Conservation (phyloP, 306 rosid species). For the Purshia tridentata region DNA sequence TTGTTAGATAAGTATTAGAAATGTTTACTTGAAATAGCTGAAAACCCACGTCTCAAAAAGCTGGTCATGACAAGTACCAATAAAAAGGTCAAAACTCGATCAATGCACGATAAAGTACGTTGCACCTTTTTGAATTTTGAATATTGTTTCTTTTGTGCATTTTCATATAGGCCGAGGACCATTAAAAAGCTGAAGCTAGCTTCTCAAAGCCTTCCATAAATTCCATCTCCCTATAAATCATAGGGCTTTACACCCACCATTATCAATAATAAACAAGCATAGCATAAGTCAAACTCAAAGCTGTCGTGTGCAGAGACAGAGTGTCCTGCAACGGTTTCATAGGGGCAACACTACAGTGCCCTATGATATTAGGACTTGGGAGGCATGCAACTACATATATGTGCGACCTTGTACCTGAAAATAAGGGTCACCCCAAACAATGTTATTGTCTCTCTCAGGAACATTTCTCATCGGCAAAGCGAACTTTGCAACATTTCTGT, state of each 20-base stretch:
- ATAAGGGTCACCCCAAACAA: slow-evolving; percentile 14
- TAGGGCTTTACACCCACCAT: background rate
- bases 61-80: slow-evolving; percentile 47
- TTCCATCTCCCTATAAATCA: background rate
- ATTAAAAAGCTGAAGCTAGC: background rate
- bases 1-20: too few species aligned
- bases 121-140: slow-evolving; percentile 11
- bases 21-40: background rate
- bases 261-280: background rate
- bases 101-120: slow-evolving; percentile 29
- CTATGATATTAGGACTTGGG: background rate
- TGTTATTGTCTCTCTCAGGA: slow-evolving; percentile 5
- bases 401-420: slow-evolving; percentile 19
- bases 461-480: background rate
- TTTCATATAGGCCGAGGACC: too few species aligned
- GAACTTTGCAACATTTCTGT: too few species aligned
- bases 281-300: slow-evolving; percentile 12
- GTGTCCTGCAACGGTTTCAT: slow-evolving; percentile 6
- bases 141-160: slow-evolving; percentile 16
- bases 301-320: background rate
- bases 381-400: too few species aligned
- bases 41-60: slow-evolving; percentile 45
- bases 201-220: background rate
- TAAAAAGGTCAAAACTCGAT: slow-evolving; percentile 41
- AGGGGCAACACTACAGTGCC: slow-evolving; percentile 22